Evolutionary conservation across 2,329 filamentous ascomycete species (phyloP).

Genomic region (Intubia oerlemansii): DNA sequence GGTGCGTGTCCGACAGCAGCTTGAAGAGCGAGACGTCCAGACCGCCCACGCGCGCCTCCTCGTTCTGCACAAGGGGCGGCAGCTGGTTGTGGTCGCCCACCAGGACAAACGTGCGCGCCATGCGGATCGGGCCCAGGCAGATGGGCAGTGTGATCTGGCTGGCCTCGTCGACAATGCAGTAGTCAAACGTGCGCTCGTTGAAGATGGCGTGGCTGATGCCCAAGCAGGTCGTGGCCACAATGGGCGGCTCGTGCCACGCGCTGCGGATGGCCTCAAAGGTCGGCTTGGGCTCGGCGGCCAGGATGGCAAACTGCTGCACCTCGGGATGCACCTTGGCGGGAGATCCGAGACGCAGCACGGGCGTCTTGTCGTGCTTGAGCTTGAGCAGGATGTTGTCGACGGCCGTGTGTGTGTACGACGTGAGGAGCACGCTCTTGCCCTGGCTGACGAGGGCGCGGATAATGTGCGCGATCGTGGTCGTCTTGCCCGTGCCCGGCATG

Average conservation of each 20-base stretch:
- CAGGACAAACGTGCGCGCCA: slow-evolving; percentile 81
- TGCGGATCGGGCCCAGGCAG: slow-evolving; percentile 79
- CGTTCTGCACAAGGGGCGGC: slow-evolving; percentile 83
- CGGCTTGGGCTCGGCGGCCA: slow-evolving; percentile 52
- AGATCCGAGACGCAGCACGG: slow-evolving; percentile 68
- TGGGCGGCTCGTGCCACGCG: slow-evolving; percentile 65
- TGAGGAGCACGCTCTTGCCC: slow-evolving; percentile 79
- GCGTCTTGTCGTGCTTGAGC: slow-evolving; percentile 44
- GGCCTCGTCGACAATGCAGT: slow-evolving; percentile 95
- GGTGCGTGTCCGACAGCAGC: slow-evolving; percentile 72
- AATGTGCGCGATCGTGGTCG: slow-evolving; percentile 93
- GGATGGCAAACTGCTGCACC: slow-evolving; percentile 63
- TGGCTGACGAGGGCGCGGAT: slow-evolving; percentile 76
- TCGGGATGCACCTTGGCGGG: slow-evolving; percentile 72
- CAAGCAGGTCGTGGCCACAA: slow-evolving; percentile 89
- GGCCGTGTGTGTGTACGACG: slow-evolving; percentile 91
- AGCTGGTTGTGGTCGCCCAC: slow-evolving; percentile 95
- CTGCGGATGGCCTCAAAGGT: slow-evolving; percentile 67
- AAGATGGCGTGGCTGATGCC: slow-evolving; percentile 82
- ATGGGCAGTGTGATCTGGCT: slow-evolving; percentile 94
- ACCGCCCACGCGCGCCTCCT: slow-evolving; percentile 65
- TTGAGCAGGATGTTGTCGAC: slow-evolving; percentile 97
- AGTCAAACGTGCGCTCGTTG: slow-evolving; percentile 77
- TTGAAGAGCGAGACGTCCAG: slow-evolving; percentile 90
- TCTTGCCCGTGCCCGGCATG: slow-evolving; percentile 97